Conservation (phyloP, 73 alveolate genomes). For the Chromera velia region DNA sequence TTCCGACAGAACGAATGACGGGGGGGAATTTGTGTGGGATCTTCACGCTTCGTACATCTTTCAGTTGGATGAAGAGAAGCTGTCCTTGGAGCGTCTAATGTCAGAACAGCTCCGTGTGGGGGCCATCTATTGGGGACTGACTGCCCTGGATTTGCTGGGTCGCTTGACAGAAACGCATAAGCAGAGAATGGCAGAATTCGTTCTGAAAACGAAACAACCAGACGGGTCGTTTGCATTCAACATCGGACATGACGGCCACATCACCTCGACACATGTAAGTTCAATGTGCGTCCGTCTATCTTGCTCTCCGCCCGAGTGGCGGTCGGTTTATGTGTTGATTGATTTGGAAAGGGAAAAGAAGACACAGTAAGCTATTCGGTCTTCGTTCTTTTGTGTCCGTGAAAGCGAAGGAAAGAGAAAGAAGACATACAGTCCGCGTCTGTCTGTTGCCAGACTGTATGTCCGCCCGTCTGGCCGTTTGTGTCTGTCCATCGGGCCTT, state of each 20-base stretch:
- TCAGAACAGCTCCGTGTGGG: constrained; percentile 84
- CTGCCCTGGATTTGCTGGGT: constrained; percentile 58
- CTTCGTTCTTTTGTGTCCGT: no score
- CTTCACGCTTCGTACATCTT: background rate
- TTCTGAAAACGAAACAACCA: background rate
- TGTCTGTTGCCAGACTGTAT: background rate
- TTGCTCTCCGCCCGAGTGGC: background rate
- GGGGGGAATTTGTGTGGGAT: background rate
- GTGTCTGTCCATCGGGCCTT: no score
- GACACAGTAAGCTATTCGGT: constrained; percentile 65
- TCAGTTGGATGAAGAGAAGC: background rate
- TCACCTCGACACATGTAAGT: no score
- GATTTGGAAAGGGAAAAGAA: constrained; percentile 47
- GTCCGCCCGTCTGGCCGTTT: no score
- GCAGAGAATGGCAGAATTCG: background rate
- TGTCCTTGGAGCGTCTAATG: background rate
- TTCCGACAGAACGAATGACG: no score
- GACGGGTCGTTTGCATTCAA: no score
- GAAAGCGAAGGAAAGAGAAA: constrained; percentile 65
- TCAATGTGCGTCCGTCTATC: no score
- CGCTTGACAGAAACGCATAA: background rate
- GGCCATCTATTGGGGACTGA: constrained; percentile 86
- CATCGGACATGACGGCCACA: no score
- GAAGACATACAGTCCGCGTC: background rate
- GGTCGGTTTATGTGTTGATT: constrained; percentile 42